These are phyloP conservation scores for Chimonanthus salicifolius DNA, from an alignment of 164 flowering plant genomes.

Conservation along the genomic window DNA sequence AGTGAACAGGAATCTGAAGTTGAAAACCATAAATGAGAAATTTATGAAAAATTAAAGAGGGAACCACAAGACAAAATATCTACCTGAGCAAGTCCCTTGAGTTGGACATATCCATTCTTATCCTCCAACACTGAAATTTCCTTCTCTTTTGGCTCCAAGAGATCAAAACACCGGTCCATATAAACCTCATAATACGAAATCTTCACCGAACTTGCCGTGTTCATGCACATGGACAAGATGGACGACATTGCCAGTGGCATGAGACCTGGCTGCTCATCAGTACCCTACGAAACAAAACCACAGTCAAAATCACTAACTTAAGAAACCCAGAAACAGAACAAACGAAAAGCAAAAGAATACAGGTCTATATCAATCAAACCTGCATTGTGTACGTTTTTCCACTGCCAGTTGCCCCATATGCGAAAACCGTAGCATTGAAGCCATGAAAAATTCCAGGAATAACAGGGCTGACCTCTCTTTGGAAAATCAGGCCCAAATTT, in stretches of 20 bases:
- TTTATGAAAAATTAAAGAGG: neutral
- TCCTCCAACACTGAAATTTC: conserved; percentile 75
- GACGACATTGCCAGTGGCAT: conserved; percentile 70
- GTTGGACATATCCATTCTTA: conserved; percentile 70
- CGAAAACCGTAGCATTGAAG: conserved; percentile 77
- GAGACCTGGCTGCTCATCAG: conserved; percentile 63
- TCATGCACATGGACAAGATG: conserved; percentile 52
- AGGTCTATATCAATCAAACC: conserved; percentile 34
- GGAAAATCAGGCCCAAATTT: conserved; percentile 47
- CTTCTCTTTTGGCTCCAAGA: conserved; percentile 54
- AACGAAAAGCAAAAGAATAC: neutral
- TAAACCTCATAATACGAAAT: conserved; percentile 90
- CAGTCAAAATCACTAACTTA: neutral
- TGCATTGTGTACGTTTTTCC: conserved; percentile 97
- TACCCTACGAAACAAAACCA: conserved; percentile 49
- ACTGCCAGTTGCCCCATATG: conserved; percentile 96
- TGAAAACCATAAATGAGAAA: neutral
- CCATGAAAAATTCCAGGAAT: conserved; percentile 71
- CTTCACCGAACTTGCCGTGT: conserved; percentile 38
- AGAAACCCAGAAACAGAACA: neutral
- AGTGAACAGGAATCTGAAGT: conserved; percentile 37
- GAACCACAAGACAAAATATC: neutral
- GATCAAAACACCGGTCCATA: conserved; percentile 85
- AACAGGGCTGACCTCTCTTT: conserved; percentile 69
- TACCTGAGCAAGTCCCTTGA: conserved; percentile 64